Evolutionary conservation across 306 rosid species (phyloP), one percentile per base, ranked within the genome.

Genomic region (Dryas octopetala): DNA sequence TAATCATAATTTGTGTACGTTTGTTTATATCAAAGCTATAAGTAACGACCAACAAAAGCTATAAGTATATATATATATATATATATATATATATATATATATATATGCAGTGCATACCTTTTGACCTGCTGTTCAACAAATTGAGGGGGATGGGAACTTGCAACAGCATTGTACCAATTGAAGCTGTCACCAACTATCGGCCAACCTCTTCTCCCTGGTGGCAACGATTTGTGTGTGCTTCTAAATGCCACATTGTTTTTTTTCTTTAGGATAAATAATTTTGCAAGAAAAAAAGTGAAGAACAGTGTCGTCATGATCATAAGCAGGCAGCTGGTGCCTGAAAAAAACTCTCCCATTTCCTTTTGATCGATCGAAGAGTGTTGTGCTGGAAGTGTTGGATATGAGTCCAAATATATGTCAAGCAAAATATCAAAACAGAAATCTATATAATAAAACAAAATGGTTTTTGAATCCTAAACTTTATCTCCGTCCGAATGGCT

Each of bases 191-290:
- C 98, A 7, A 94, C 86, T 67, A 94, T 53, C 47, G 97, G 97
- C 97, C 97, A 94, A 0, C 98, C 88, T 85, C 89, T 90, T 68
- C 96, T 86, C 68, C 98, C 98, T 0, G 98, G 91, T 13, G 98
- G 98, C 70, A 91, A 81, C 70, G 90, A 81, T 75, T 78, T 81
- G 62, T 44, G 52, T 49, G 41, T 71, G 28, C 60, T 67, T 64
- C 55, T 74, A 45, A 66, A 74, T 72, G 41, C 79, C 51, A 77
- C 78, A 68, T 63, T 73, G 66, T 13, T 64, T 85, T 68, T 85
- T 0, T 28, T 48, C 47, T 15, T 61, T 11, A 9, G 15, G 19
- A 71, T 43, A 11, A 11, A 41, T 45, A 84, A 17, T 26, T 77
- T 86, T 62, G 83, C 80, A 70, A 88, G 62, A 67, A 83, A 59